Conservation (phyloP, 805 yeast genomes). For the Komagataella pseudopastoris region DNA sequence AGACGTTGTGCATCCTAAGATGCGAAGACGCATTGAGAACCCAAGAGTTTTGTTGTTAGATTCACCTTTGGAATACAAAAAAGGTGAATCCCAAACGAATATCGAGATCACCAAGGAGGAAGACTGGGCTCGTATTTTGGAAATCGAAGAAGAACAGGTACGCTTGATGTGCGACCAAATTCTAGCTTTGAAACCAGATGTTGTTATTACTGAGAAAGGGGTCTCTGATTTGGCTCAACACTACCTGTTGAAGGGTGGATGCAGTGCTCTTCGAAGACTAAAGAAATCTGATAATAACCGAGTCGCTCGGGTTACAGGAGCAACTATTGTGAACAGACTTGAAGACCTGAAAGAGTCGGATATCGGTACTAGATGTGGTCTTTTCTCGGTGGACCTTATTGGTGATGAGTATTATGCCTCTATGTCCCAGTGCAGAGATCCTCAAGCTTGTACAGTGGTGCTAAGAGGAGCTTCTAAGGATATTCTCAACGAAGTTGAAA, state of each 20-base stretch:
- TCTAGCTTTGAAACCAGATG: constrained; percentile 76
- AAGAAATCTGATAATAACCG: constrained; percentile 93
- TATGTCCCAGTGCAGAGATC: constrained; percentile 66
- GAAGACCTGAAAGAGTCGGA: constrained; percentile 90
- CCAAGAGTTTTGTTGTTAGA: constrained; percentile 85
- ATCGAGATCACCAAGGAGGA: constrained; percentile 92
- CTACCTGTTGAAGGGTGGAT: constrained; percentile 84
- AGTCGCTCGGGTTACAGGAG: constrained; percentile 95
- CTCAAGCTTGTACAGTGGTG: constrained; percentile 87
- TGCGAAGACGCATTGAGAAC: constrained; percentile 80
- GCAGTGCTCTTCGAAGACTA: constrained; percentile 85
- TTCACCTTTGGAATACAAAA: constrained; percentile 95
- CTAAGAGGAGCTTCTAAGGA: constrained; percentile 96
- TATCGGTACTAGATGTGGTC: constrained; percentile 79
- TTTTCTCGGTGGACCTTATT: constrained; percentile 84
- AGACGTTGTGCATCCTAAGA: constrained; percentile 97
- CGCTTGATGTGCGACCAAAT: constrained; percentile 76
- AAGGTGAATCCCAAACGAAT: constrained; percentile 98
- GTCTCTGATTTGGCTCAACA: constrained; percentile 97
- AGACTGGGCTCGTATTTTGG: constrained; percentile 90
- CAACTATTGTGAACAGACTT: constrained; percentile 88
- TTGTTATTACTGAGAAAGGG: constrained; percentile 96
- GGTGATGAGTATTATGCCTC: constrained; percentile 96
- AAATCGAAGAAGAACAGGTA: constrained; percentile 97
- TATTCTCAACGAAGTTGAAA: constrained; percentile 87